Percentiles rank a stretch among this genome's conserved stretches.
phyloP scores from a whole-genome alignment of 192 early-diverging fungal species.

The Coemansia sp. region DNA sequence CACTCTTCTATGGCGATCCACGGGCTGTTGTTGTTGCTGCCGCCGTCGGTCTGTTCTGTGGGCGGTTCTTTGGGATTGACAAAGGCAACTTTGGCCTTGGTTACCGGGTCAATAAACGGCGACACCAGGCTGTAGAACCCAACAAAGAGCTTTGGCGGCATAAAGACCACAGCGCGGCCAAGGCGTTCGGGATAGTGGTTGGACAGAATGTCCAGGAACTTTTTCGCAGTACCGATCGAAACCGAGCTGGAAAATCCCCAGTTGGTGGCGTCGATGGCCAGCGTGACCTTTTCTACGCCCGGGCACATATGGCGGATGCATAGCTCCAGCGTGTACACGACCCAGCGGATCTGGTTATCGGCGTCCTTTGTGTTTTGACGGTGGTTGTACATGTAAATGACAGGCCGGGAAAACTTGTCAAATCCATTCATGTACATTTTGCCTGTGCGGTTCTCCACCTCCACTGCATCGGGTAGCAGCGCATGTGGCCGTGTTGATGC shows the following conservation, averaged over 20 bases:
- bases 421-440: constrained; percentile 86
- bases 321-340: constrained; percentile 79
- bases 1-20: constrained; percentile 44
- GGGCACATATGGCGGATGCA: constrained; percentile 67
- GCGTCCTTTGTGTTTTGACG: constrained; percentile 77
- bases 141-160: constrained; percentile 84
- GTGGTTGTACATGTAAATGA: constrained; percentile 74
- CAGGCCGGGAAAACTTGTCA: constrained; percentile 69
- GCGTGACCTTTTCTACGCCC: constrained; percentile 70
- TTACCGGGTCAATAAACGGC: constrained; percentile 91
- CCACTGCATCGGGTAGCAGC: constrained; percentile 70
- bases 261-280: constrained; percentile 81
- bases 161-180: constrained; percentile 65
- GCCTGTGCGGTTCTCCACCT: constrained; percentile 73
- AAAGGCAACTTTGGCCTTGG: constrained; percentile 82
- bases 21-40: constrained; percentile 24
- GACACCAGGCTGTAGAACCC: constrained; percentile 78
- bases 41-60: background rate
- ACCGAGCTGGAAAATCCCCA: constrained; percentile 65
- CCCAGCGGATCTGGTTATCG: constrained; percentile 72
- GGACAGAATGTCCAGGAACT: constrained; percentile 77
- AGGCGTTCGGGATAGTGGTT: constrained; percentile 91
- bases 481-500: constrained; percentile 65
- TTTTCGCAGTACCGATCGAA: constrained; percentile 67
- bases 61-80: constrained; percentile 59